Base-by-base conservation (phyloP, 257 asterid species). In the Fraxinus cuspidata region DNA sequence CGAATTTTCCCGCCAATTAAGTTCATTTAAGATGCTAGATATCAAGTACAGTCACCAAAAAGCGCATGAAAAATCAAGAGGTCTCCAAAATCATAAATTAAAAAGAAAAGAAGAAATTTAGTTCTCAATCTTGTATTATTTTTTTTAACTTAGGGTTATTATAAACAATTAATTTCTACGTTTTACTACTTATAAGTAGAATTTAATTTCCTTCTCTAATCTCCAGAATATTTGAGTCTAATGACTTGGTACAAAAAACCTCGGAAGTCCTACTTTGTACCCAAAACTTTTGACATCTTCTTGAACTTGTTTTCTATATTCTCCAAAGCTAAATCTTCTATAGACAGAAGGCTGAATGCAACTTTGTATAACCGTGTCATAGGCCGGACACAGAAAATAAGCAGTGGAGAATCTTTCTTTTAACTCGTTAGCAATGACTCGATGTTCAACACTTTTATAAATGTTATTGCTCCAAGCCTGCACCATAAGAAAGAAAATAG, bases 381-480 rank as follows among this genome's bases (percentile, higher is more conserved):
- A 83, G 2, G 97, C 86, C 10, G 98, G 99, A 75, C 98, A 93
- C 42, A 95, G 38, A 87, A 95, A 95, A 82, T 86, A 93, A 0
- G 99, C 99, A 1, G 89, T 77, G 1, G 99, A 95, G 81, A 90
- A 93, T 76, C 98, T 89, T 81, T 95, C 97, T 35, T 78, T 80
- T 0, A 71, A 23, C 31, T 91, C 85, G 56, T 95, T 93, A 3
- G 97, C 87, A 82, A 95, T 90, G 4, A 95, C 98, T n/a, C 97
- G 79, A 65, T 95, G 99, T 65, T 93, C 91, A 4, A 93, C 98
- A 68, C 99, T 95, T 80, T 80, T 91, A 29, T 95, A 95, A 13
- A 84, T 86, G 0, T 91, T 87, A 76, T 95, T 95, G 88, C 99
- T 95, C 99, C 99, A 95, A 15, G 98, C 99, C 99, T 94, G 87